Conservation (phyloP, 2,329 filamentous ascomycete species). For the Westerdykella aurantiaca region DNA sequence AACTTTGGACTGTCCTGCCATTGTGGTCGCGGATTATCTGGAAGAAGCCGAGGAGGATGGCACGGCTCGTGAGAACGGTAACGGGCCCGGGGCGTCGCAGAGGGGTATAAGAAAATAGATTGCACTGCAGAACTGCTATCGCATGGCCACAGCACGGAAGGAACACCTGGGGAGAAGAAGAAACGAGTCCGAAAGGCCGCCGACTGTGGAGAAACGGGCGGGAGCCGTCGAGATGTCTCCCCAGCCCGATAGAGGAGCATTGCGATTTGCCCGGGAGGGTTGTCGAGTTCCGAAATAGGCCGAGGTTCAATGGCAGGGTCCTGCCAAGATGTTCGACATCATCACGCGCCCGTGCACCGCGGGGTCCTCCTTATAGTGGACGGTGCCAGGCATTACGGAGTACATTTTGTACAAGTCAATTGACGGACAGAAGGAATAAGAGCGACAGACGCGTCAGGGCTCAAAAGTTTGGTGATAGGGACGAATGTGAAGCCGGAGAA, state of each 20-base stretch:
- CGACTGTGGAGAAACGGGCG: slow-evolving; percentile 10
- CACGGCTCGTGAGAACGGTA: slow-evolving; percentile 5
- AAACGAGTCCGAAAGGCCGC: slow-evolving; percentile 4
- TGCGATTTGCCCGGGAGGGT: slow-evolving; percentile 20
- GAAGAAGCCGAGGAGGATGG: not conserved
- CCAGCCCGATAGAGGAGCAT: slow-evolving; percentile 20
- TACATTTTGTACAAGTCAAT: too few relatives aligned
- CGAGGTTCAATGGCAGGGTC: slow-evolving; percentile 24
- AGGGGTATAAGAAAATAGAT: slow-evolving; percentile 9
- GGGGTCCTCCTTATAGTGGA: not conserved
- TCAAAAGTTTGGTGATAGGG: too few relatives aligned
- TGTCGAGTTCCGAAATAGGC: slow-evolving; percentile 24
- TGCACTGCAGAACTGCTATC: slow-evolving; percentile 12
- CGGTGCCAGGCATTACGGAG: not conserved
- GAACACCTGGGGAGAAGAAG: not conserved
- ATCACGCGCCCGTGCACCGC: not conserved
- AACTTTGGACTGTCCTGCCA: slow-evolving; percentile 59
- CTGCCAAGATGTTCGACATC: not conserved
- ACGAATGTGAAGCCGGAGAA: too few relatives aligned
- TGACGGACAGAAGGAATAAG: too few relatives aligned
- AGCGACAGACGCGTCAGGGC: too few relatives aligned
- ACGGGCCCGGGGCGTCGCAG: slow-evolving; percentile 13
- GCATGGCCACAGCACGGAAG: slow-evolving; percentile 13
- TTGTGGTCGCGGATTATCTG: slow-evolving; percentile 19
- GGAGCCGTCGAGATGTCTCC: slow-evolving; percentile 5